phyloP scores from a whole-genome alignment of 257 asterid species.

The Hygrophila difformis region DNA sequence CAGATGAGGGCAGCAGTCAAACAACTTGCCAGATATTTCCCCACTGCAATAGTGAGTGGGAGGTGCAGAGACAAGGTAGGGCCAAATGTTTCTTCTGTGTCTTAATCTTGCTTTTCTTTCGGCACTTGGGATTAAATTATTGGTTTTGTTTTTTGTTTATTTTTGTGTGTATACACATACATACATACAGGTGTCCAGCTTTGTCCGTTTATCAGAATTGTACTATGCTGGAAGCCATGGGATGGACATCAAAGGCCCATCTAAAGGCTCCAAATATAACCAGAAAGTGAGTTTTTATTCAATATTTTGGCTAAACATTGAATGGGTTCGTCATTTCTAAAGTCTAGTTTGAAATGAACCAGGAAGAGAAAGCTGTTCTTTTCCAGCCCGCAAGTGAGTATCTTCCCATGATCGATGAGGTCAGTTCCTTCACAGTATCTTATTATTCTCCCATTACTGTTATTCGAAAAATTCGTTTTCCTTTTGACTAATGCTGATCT shows the following conservation, averaged over 20 bases:
- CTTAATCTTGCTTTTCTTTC: background rate
- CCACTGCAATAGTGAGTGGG: slow-evolving; percentile 86
- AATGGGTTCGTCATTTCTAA: background rate
- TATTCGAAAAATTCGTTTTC: background rate
- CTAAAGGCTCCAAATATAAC: slow-evolving; percentile 67
- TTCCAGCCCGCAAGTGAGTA: slow-evolving; percentile 85
- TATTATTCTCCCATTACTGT: no score
- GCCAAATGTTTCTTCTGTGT: no score
- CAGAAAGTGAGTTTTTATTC: slow-evolving; percentile 36
- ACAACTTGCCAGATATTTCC: slow-evolving; percentile 59
- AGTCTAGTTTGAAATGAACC: background rate
- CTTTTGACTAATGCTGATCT: background rate
- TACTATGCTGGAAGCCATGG: slow-evolving; percentile 99
- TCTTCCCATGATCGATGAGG: slow-evolving; percentile 84
- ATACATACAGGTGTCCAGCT: slow-evolving; percentile 55
- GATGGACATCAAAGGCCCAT: slow-evolving; percentile 98
- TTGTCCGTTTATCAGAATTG: slow-evolving; percentile 82
- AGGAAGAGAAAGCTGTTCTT: slow-evolving; percentile 55
- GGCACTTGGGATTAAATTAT: background rate
- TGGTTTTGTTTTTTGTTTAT: background rate
- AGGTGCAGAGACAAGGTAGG: slow-evolving; percentile 63
- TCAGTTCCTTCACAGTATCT: slow-evolving; percentile 12
- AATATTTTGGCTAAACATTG: background rate
- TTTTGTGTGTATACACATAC: background rate
- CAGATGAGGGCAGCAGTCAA: slow-evolving; percentile 86